Base-by-base conservation (phyloP, 306 rosid genomes). In the Casuarina equisetifolia region DNA sequence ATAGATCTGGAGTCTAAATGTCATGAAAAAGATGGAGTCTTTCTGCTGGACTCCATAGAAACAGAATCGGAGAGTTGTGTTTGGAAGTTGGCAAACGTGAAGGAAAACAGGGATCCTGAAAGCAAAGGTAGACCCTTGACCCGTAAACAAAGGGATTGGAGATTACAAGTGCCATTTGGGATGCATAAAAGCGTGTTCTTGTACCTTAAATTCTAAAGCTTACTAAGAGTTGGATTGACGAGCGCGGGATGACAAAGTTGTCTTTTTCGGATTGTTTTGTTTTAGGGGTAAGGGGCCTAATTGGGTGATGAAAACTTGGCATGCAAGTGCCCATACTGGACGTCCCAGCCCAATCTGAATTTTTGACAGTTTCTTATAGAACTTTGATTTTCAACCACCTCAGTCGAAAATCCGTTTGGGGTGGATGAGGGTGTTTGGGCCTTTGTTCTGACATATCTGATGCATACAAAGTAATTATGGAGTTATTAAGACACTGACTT, bases 1-100 rank as follows among this genome's bases (percentile, higher is more conserved):
- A 15, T 78, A 40, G 95, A 82, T 9, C 57, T 64, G 35, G 97
- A 85, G 52, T 81, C 90, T 63, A 86, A 77, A 79, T 54, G 54
- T 79, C 69, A 12, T 4, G 96, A 88, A 84, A 85, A 78, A 76
- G 88, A 84, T 70, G 90, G 92, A 68, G 82, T 89, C 45, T 88
- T 89, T 70, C 49, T 88, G 77, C 83, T 95, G 80, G 97, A 89
- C 44, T 85, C 85, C 67, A 58, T 91, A 48, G 97, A 88, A 77
- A 55, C 66, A 48, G 93, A 90, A 43, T 79, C 82, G 1, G 91
- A 85, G 78, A 81, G 75, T 39, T 95, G 99, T 75, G 80, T 91
- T 72, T 95, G 97, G 97, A 95, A 92, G 81, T 80, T 95, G 85
- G 99, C 99, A 58, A 72, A 89, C 74, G 94, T 91, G 48, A 92